Evolutionary conservation across 441 rosid species (phyloP).

Genomic region (Gossypium schwendimanii): DNA sequence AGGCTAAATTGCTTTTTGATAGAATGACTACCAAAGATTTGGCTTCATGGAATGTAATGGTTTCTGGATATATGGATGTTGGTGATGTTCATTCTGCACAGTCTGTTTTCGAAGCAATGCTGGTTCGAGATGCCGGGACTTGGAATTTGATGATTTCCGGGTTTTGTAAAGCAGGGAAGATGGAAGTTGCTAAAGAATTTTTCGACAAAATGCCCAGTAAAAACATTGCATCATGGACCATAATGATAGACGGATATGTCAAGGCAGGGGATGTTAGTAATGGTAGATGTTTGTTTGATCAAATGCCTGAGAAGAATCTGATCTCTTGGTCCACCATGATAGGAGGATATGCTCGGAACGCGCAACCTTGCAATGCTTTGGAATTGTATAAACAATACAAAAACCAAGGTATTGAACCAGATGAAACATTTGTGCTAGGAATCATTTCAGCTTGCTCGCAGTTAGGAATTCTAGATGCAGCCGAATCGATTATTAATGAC

Average conservation of each 20-base stretch:
- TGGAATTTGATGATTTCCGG: constrained; percentile 34
- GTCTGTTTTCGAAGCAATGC: constrained; percentile 26
- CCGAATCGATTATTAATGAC: constrained; percentile 14
- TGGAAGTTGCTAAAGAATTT: constrained; percentile 9
- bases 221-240: constrained; percentile 23
- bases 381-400: constrained; percentile 20
- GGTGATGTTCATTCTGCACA: constrained; percentile 34
- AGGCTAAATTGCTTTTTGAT: constrained; percentile 38
- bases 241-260: constrained; percentile 26
- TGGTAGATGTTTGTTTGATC: constrained; percentile 30
- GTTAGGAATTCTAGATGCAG: constrained; percentile 13
- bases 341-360: constrained; percentile 28
- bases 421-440: constrained; percentile 19
- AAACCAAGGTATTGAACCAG: constrained; percentile 20
- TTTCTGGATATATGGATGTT: constrained; percentile 27
- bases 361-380: constrained; percentile 26
- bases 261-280: constrained; percentile 23
- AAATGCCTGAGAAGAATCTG: constrained; percentile 29
- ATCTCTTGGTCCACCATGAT: constrained; percentile 33
- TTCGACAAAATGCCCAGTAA: constrained; percentile 21
- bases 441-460: constrained; percentile 29
- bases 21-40: constrained; percentile 36
- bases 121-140: constrained; percentile 25
- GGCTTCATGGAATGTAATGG: constrained; percentile 37
- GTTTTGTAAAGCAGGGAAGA: constrained; percentile 21